Evolutionary conservation across 495 filamentous ascomycete genomes (phyloP).

Genomic region (Xylaria nigripes): DNA sequence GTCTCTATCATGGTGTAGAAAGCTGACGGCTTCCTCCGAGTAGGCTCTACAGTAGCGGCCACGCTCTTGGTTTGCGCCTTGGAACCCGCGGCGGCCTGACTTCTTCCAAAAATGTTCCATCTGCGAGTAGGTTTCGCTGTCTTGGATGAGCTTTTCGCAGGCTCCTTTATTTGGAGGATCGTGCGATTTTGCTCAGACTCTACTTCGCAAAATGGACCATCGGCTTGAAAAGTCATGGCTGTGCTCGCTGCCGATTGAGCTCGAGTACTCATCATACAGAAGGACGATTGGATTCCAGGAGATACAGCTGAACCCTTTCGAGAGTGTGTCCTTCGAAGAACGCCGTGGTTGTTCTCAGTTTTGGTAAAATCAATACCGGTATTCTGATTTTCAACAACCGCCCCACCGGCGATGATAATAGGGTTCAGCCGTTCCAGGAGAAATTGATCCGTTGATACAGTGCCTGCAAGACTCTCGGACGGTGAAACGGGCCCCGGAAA

Average conservation of each 20-base stretch:
- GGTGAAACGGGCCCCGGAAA: slow-evolving; percentile 42
- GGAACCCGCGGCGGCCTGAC: slow-evolving; percentile 36
- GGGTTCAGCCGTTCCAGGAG: slow-evolving; percentile 73
- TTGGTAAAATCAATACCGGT: slow-evolving; percentile 44
- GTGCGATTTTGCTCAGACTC: slow-evolving; percentile 16
- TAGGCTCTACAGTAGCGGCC: slow-evolving; percentile 35
- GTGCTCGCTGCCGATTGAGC: slow-evolving; percentile 42
- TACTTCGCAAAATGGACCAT: slow-evolving; percentile 37
- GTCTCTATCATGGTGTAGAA: slow-evolving; percentile 81
- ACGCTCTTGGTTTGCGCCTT: slow-evolving; percentile 33
- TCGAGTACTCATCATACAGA: too few relatives aligned
- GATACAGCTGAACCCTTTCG: slow-evolving; percentile 35
- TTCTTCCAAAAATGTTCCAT: slow-evolving; percentile 79
- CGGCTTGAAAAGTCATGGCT: slow-evolving; percentile 44
- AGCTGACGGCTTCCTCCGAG: slow-evolving; percentile 43
- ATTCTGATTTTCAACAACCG: slow-evolving; percentile 51
- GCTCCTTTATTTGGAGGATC: slow-evolving; percentile 11
- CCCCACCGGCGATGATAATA: slow-evolving; percentile 77
- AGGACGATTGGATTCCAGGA: slow-evolving; percentile 33
- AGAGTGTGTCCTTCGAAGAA: slow-evolving; percentile 38
- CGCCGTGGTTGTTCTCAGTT: slow-evolving; percentile 58
- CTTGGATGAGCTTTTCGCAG: slow-evolving; percentile 48
- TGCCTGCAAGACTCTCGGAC: slow-evolving; percentile 39
- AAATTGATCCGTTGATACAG: slow-evolving; percentile 40
- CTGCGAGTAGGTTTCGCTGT: slow-evolving; percentile 52